phyloP scores from a whole-genome alignment of 2,329 filamentous ascomycete genomes.

The Curvularia spicifera region DNA sequence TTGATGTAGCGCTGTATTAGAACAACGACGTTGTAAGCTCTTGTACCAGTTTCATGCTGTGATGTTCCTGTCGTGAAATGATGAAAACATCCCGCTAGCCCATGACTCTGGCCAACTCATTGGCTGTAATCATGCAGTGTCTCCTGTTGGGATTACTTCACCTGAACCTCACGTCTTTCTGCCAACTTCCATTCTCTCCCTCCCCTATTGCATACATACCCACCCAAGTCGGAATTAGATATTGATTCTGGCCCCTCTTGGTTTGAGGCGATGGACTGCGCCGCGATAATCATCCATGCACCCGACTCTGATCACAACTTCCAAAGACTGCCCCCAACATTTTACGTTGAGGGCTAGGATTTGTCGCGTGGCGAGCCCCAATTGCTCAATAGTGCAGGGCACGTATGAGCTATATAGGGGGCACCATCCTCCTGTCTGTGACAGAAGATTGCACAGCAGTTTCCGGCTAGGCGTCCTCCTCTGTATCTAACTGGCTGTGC shows the following conservation, averaged over 20 bases:
- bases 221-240: neutral
- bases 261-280: conserved; percentile 4
- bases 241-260: conserved; percentile 3
- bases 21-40: conserved; percentile 5
- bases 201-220: conserved; percentile 5
- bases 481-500: conserved; percentile 3
- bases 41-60: conserved; percentile 18
- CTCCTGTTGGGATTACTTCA: conserved; percentile 9
- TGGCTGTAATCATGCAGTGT: conserved; percentile 17
- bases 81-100: conserved; percentile 12
- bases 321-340: conserved; percentile 10
- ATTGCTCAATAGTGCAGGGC: conserved; percentile 17
- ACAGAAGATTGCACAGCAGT: conserved; percentile 8
- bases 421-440: conserved; percentile 2
- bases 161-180: conserved; percentile 22
- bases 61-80: conserved; percentile 17
- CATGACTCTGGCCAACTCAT: conserved; percentile 15
- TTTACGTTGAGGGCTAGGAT: conserved; percentile 1
- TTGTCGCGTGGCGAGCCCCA: conserved; percentile 11
- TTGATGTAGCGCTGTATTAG: conserved; percentile 2
- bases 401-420: conserved; percentile 1
- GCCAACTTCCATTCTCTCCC: neutral
- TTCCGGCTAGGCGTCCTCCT: conserved; percentile 9
- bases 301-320: conserved; percentile 4
- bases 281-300: conserved; percentile 9